Conservation (phyloP, 1,139 yeast genomes). For the Hyphopichia burtonii region DNA sequence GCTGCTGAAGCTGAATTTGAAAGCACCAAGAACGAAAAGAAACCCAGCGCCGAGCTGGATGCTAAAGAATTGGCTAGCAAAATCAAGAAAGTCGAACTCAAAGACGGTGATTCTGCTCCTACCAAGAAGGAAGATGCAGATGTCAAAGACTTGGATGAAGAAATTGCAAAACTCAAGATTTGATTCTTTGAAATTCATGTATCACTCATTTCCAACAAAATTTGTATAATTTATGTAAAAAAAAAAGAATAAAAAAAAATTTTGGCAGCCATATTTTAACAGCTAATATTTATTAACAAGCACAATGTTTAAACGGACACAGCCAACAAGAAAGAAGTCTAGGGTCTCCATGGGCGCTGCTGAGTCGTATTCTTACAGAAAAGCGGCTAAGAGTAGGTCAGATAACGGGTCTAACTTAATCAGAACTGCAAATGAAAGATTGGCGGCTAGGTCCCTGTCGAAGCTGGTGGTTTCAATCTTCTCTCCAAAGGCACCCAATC, state of each 20-base stretch:
- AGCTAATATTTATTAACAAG: too few relatives aligned
- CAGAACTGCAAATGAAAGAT: neutral
- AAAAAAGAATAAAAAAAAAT: neutral
- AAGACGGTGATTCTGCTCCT: neutral
- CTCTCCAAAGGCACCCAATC: neutral
- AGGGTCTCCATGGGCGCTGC: too few relatives aligned
- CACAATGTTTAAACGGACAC: too few relatives aligned
- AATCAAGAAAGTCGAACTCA: conserved; percentile 6
- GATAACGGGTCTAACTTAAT: too few relatives aligned
- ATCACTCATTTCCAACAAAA: neutral
- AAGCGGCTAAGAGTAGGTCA: too few relatives aligned
- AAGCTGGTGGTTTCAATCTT: neutral
- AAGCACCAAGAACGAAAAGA: conserved; percentile 1
- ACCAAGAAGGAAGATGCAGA: conserved; percentile 1
- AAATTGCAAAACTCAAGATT: conserved; percentile 10
- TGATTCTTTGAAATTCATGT: neutral
- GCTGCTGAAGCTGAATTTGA: conserved; percentile 10
- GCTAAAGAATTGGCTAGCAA: conserved; percentile 6
- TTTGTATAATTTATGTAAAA: neutral
- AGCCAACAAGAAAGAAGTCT: too few relatives aligned
- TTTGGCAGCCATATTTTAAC: too few relatives aligned
- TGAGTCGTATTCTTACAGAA: too few relatives aligned
- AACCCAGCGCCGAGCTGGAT: conserved; percentile 2
- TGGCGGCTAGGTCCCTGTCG: conserved; percentile 1
- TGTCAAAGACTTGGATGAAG: conserved; percentile 7